Conservation (phyloP, 352 stramenopile genomes). For the Phytophthora melonis region DNA sequence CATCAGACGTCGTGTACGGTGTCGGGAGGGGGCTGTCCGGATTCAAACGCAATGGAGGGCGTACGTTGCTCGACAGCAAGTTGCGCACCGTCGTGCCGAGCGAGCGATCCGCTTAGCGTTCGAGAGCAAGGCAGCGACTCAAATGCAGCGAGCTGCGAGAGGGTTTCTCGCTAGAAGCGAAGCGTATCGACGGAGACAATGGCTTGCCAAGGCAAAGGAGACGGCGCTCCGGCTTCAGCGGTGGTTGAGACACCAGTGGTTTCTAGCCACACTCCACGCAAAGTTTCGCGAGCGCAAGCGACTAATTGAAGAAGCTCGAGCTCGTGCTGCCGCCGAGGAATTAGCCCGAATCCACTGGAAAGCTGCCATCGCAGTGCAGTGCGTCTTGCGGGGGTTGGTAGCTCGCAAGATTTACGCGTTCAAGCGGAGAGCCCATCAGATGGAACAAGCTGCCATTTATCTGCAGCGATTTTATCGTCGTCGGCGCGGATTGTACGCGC, state of each 20-base stretch:
- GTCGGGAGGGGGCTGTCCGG: constrained; percentile 32
- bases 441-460: constrained; percentile 46
- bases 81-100: constrained; percentile 16
- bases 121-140: constrained; percentile 32
- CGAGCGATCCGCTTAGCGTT: constrained; percentile 15
- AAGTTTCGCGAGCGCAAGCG: constrained; percentile 43
- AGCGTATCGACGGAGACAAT: constrained; percentile 14
- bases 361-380: constrained; percentile 48
- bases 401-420: constrained; percentile 33
- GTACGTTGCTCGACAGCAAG: constrained; percentile 33
- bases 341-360: constrained; percentile 29
- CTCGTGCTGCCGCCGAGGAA: constrained; percentile 34
- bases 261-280: constrained; percentile 16
- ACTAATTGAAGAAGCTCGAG: constrained; percentile 41
- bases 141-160: constrained; percentile 42
- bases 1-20: constrained; percentile 28
- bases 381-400: constrained; percentile 48
- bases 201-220: constrained; percentile 30
- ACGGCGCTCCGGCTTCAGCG: constrained; percentile 16
- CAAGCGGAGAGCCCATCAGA: constrained; percentile 17
- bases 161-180: constrained; percentile 37
- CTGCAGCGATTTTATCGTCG: constrained; percentile 64
- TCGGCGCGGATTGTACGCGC: constrained; percentile 45
- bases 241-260: constrained; percentile 38
- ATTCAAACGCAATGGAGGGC: constrained; percentile 54